Evolutionary conservation across 805 yeast species (phyloP).

Genomic region (Yarrowia osloensis): DNA sequence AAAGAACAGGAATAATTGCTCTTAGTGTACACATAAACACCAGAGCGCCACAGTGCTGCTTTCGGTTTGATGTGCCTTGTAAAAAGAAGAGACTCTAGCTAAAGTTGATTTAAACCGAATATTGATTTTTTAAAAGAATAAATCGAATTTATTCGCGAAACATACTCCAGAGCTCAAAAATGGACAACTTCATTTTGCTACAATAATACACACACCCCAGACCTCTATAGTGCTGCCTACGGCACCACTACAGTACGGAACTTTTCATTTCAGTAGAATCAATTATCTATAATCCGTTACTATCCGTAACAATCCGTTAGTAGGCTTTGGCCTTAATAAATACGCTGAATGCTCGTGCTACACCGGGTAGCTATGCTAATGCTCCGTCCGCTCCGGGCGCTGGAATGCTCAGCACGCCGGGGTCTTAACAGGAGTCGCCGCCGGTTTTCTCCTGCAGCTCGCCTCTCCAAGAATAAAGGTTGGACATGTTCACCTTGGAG

Average conservation of each 20-base stretch:
- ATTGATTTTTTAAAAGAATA: too few relatives aligned
- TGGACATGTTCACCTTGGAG: slow-evolving; percentile 60
- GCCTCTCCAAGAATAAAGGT: slow-evolving; percentile 65
- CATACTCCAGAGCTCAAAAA: too few relatives aligned
- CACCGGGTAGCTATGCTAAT: not conserved
- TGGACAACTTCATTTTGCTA: too few relatives aligned
- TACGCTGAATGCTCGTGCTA: not conserved
- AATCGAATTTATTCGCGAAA: too few relatives aligned
- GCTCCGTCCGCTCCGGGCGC: not conserved
- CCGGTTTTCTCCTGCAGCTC: slow-evolving; percentile 31
- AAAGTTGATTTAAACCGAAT: too few relatives aligned
- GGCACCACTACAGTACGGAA: not conserved
- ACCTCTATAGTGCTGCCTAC: too few relatives aligned
- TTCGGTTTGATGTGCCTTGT: too few relatives aligned
- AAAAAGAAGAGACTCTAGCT: too few relatives aligned
- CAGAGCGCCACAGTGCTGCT: too few relatives aligned
- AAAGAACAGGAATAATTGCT: too few relatives aligned
- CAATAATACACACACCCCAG: too few relatives aligned
- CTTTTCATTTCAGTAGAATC: not conserved
- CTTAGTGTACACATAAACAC: too few relatives aligned
- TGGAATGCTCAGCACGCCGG: slow-evolving; percentile 1
- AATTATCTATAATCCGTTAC: slow-evolving; percentile 11
- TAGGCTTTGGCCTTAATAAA: not conserved
- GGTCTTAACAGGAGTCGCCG: slow-evolving; percentile 8
- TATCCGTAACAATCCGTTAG: slow-evolving; percentile 17